These are phyloP conservation scores for Nicotiana tabacum DNA, from an alignment of 257 asterid genomes.

Conservation along the genomic window DNA sequence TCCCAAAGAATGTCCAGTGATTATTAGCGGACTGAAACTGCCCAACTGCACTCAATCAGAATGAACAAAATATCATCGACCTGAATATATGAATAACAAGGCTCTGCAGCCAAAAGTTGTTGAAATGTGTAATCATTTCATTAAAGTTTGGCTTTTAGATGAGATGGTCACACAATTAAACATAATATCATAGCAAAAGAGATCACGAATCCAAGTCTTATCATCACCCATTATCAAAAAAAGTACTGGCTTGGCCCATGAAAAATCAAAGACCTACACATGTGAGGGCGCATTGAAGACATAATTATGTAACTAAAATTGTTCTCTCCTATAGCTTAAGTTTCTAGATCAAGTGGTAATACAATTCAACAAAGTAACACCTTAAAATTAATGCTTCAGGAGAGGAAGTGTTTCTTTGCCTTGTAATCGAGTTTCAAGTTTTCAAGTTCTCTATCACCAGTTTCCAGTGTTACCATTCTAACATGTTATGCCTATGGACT, in stretches of 20 bases:
- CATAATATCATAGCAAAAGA: too few relatives aligned
- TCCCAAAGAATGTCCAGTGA: conserved; percentile 29
- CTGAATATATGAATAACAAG: background rate
- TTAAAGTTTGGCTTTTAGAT: too few relatives aligned
- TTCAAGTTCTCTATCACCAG: background rate
- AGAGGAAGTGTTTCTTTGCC: background rate
- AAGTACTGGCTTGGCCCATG: too few relatives aligned
- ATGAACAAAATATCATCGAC: background rate
- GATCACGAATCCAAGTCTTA: too few relatives aligned
- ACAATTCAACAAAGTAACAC: background rate
- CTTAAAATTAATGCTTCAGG: background rate
- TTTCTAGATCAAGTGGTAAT: too few relatives aligned
- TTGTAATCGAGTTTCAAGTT: background rate
- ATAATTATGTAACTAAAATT: too few relatives aligned
- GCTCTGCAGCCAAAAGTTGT: background rate
- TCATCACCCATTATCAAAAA: too few relatives aligned
- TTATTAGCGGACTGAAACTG: conserved; percentile 14
- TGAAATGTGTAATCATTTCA: too few relatives aligned
- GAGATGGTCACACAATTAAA: too few relatives aligned
- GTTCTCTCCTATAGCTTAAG: too few relatives aligned
- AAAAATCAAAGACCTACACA: too few relatives aligned
- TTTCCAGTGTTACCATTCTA: background rate
- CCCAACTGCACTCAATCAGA: conserved; percentile 17
- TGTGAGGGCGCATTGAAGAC: too few relatives aligned
- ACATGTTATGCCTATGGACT: background rate